Percentiles rank a stretch among this genome's conserved stretches.
Conservation (phyloP, 257 asterid genomes). For the Rubia yunnanensis region DNA sequence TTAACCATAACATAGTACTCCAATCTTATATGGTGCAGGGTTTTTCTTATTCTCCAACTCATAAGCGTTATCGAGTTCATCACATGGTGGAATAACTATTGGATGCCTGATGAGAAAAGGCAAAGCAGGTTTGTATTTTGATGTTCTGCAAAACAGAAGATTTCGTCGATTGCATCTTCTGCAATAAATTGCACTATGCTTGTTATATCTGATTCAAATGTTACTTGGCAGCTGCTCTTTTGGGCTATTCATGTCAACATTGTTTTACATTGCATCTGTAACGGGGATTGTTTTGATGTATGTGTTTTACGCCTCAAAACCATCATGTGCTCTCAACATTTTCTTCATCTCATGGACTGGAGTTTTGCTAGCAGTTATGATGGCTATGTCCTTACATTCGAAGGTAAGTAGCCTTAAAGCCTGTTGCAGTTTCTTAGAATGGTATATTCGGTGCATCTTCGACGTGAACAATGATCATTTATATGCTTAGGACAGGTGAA, state of each 20-base stretch:
- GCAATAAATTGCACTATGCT: neutral
- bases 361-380: slow-evolving; percentile 74
- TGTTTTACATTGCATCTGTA: slow-evolving; percentile 57
- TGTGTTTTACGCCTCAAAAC: slow-evolving; percentile 55
- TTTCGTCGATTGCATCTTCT: too few species aligned
- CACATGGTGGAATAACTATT: slow-evolving; percentile 88
- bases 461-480: slow-evolving; percentile 11
- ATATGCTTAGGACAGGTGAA: slow-evolving; percentile 61
- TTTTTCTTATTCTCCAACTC: slow-evolving; percentile 77
- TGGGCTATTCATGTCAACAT: slow-evolving; percentile 82
- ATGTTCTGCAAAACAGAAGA: neutral
- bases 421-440: neutral
- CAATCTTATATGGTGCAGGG: slow-evolving; percentile 29
- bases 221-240: slow-evolving; percentile 47
- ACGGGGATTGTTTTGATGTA: slow-evolving; percentile 74
- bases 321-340: slow-evolving; percentile 69
- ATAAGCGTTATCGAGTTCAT: slow-evolving; percentile 82
- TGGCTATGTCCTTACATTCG: slow-evolving; percentile 75
- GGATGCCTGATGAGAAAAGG: slow-evolving; percentile 71
- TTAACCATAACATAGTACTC: neutral
- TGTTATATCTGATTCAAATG: neutral
- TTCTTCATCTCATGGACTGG: slow-evolving; percentile 93
- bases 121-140: slow-evolving; percentile 39
- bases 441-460: neutral
- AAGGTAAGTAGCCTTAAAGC: slow-evolving; percentile 58